Evolutionary conservation across 768 basidiomycete genomes (phyloP), one percentile per base, ranked within the genome.

Genomic region (Boletus sensibilis): DNA sequence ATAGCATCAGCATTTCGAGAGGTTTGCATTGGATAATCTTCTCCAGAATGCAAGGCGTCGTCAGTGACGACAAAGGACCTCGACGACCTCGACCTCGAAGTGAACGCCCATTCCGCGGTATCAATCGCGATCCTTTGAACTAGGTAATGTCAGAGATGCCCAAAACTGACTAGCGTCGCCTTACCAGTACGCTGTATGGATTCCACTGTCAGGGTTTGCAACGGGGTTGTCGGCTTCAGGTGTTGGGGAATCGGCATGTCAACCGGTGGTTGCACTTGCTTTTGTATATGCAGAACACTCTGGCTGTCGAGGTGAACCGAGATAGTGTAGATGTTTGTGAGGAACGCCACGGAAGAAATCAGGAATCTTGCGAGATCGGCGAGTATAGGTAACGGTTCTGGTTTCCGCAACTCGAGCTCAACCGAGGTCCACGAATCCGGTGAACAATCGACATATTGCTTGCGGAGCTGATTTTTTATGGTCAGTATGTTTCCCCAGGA

Each of bases 121-220:
- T 58, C 51, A 8, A 62, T 50, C 25, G 18, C 21, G n/a, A 61
- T 57, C 43, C 14, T 50, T 47, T 62, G 60, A 38, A 37, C 58
- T 60, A 29, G 14, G 7, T n/a, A 16, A 16, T 1, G 44, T 60
- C 20, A 61, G 59, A 47, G 3, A 12, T 38, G 14, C 10, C 23
- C 5, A n/a, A 4, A 33, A 29, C 2, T 3, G 18, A 37, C 6
- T 9, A 27, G 0, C 5, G 3, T 12, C 5, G 3, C 2, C 48
- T 60, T 21, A 60, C 59, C 60, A 18, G 33, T 35, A 35, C 41
- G 59, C 5, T 52, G 27, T 39, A 61, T 35, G 16, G 59, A 51
- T 38, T 62, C 21, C 13, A 61, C 35, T 1, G 7, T 35, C 39
- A 61, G 12, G 16, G 34, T 7, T 31, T 23, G 1, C 31, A 1